These are phyloP conservation scores for Leccinum arenicola DNA, from an alignment of 768 basidiomycete species.

Conservation along the genomic window DNA sequence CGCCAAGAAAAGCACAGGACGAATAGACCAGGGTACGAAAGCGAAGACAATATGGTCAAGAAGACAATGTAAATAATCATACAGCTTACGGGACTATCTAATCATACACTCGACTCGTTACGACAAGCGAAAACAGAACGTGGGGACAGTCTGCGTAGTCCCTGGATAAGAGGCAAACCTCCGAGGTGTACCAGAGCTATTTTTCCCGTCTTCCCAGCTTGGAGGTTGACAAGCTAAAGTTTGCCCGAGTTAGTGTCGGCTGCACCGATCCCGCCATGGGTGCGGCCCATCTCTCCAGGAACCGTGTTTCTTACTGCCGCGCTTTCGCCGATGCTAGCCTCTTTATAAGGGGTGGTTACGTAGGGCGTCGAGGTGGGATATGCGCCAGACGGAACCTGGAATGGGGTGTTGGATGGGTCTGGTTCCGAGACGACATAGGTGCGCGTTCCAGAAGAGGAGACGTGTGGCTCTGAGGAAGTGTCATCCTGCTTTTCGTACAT, in stretches of 20 bases:
- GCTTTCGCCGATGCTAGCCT: slow-evolving; percentile 47
- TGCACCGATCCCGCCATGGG: slow-evolving; percentile 40
- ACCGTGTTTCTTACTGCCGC: slow-evolving; percentile 43
- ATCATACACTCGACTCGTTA: slow-evolving; percentile 23
- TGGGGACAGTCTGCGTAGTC: background rate
- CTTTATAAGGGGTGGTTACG: slow-evolving; percentile 41
- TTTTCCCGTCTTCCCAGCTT: slow-evolving; percentile 48
- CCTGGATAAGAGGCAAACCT: background rate
- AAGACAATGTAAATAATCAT: background rate
- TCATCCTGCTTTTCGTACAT: slow-evolving; percentile 66
- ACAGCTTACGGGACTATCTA: slow-evolving; percentile 5
- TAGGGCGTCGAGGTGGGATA: slow-evolving; percentile 52
- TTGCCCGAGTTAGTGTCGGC: slow-evolving; percentile 35
- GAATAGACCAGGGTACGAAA: background rate
- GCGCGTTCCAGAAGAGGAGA: slow-evolving; percentile 45
- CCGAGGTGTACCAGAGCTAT: slow-evolving; percentile 15
- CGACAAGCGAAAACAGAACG: slow-evolving; percentile 9
- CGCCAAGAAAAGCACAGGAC: background rate
- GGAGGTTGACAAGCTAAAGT: slow-evolving; percentile 44
- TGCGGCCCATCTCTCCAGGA: slow-evolving; percentile 45
- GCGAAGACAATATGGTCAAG: slow-evolving; percentile 11
- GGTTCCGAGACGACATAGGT: slow-evolving; percentile 76
- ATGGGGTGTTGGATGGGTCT: slow-evolving; percentile 57
- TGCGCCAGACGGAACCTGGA: slow-evolving; percentile 71
- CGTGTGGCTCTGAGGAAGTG: slow-evolving; percentile 45